Percentiles rank a stretch among this genome's conserved stretches.
Conservation (phyloP, 78 protist genomes). For the Bodo saltans region DNA sequence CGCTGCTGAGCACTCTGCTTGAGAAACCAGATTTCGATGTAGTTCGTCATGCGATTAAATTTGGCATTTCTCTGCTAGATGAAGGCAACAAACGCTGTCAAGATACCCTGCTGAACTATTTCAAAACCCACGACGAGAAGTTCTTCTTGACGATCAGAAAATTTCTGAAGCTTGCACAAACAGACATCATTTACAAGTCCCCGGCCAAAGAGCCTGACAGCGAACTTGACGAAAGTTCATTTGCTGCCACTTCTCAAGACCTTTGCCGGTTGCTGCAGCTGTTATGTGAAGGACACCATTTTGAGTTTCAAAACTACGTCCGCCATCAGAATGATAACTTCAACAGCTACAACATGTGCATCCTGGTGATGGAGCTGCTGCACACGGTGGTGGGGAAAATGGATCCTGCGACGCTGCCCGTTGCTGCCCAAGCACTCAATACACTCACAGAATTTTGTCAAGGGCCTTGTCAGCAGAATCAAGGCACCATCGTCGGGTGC, state of each 20-base stretch:
- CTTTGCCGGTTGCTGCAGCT: slow-evolving; percentile 23
- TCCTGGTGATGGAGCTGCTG: background rate
- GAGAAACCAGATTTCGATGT: background rate
- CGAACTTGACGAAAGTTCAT: background rate
- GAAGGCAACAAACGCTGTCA: slow-evolving; percentile 27
- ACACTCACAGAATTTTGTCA: slow-evolving; percentile 30
- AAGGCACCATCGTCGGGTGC: background rate
- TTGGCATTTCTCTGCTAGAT: slow-evolving; percentile 29
- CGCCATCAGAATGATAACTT: slow-evolving; percentile 21
- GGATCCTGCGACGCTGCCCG: background rate
- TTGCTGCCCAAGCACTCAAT: slow-evolving; percentile 14
- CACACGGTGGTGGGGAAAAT: background rate
- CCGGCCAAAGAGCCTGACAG: too few relatives aligned
- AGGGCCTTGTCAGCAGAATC: slow-evolving; percentile 35
- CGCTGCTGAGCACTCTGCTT: background rate
- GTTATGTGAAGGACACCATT: slow-evolving; percentile 47
- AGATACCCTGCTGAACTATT: slow-evolving; percentile 16
- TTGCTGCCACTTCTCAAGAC: background rate
- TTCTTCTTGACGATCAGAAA: slow-evolving; percentile 3
- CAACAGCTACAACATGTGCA: background rate
- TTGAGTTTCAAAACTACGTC: slow-evolving; percentile 22
- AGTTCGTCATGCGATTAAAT: slow-evolving; percentile 15
- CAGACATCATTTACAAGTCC: too few relatives aligned
- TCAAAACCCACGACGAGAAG: slow-evolving; percentile 11
- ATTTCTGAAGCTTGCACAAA: background rate